These are phyloP conservation scores for Cucurbita maxima DNA, from an alignment of 306 rosid species.

Conservation along the genomic window DNA sequence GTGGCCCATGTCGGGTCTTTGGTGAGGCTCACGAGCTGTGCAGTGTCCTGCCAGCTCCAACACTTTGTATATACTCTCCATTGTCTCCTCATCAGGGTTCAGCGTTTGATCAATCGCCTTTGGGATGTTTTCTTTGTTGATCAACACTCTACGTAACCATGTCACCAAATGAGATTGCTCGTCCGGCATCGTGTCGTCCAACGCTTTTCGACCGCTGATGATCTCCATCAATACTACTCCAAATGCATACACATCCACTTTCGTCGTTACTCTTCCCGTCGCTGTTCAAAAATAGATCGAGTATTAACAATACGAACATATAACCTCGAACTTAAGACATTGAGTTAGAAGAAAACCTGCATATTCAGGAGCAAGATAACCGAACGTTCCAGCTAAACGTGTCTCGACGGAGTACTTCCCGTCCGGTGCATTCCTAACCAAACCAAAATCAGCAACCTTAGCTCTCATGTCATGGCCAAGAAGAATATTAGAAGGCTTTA, in stretches of 20 bases:
- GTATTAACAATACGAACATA: neutral
- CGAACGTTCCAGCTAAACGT: conserved; percentile 88
- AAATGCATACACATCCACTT: conserved; percentile 83
- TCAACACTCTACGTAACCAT: conserved; percentile 68
- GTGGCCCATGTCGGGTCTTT: conserved; percentile 89
- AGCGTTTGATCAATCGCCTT: conserved; percentile 68
- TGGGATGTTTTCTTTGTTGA: conserved; percentile 74
- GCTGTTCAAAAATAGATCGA: conserved; percentile 25
- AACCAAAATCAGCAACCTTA: conserved; percentile 84
- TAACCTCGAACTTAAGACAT: neutral
- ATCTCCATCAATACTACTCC: conserved; percentile 87
- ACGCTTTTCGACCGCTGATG: conserved; percentile 63
- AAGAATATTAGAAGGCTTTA: conserved; percentile 83
- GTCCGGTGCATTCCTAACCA: conserved; percentile 69
- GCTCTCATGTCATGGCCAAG: conserved; percentile 83
- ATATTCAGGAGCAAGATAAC: conserved; percentile 92
- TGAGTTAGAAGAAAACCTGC: conserved; percentile 28
- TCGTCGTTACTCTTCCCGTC: conserved; percentile 86
- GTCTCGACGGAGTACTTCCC: conserved; percentile 82
- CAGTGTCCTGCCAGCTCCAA: conserved; percentile 78
- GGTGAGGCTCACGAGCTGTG: conserved; percentile 82
- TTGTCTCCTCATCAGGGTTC: conserved; percentile 69
- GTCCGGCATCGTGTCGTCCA: conserved; percentile 63
- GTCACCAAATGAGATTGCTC: conserved; percentile 75
- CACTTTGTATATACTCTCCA: conserved; percentile 77